Percentiles rank a stretch among this genome's conserved stretches.
Conservation (phyloP, 352 stramenopile genomes). For the Phytophthora uliginosa region DNA sequence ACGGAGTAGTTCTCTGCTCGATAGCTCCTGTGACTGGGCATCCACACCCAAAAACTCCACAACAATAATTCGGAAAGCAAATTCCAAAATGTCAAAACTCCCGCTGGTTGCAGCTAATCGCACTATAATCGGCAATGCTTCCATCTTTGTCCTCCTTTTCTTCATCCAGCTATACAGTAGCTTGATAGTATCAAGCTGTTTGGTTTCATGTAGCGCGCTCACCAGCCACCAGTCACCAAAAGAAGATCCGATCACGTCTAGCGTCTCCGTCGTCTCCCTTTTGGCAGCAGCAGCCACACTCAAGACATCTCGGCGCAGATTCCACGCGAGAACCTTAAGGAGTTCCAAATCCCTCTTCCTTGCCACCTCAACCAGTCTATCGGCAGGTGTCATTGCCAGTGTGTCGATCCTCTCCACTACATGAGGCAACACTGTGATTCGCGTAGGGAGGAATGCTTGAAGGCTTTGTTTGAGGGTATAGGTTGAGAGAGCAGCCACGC, state of each 20-base stretch:
- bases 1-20: background rate
- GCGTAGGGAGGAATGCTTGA: background rate
- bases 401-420: background rate
- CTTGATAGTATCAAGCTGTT: background rate
- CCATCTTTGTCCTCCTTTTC: background rate
- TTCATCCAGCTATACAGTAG: background rate
- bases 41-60: background rate
- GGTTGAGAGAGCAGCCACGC: background rate
- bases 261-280: background rate
- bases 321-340: background rate
- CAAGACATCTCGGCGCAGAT: background rate
- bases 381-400: background rate
- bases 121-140: background rate
- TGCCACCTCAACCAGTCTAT: background rate
- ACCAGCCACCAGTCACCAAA: background rate
- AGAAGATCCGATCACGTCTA: background rate
- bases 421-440: background rate
- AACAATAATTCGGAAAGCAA: background rate
- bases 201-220: background rate
- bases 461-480: background rate
- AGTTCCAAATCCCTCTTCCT: background rate
- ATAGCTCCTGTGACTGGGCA: background rate
- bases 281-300: background rate
- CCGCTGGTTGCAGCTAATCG: background rate
- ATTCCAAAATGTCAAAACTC: background rate